phyloP scores from a whole-genome alignment of 495 filamentous ascomycete genomes.

The Peziza echinospora region DNA sequence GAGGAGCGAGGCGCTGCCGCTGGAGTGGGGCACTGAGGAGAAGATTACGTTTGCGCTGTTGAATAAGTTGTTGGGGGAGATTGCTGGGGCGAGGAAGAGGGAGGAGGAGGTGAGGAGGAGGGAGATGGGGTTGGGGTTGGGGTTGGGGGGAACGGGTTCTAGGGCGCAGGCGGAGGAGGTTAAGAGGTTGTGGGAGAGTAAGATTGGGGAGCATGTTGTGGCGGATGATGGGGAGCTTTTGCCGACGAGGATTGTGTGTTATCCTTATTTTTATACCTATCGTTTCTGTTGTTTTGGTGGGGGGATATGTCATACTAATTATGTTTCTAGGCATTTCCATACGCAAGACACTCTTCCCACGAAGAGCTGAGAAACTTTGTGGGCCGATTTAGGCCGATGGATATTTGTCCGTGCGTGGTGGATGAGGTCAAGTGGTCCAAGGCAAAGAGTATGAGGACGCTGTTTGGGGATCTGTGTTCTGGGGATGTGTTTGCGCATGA shows the following conservation, averaged over 20 bases:
- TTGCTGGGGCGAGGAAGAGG: background rate
- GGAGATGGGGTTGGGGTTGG: too few relatives aligned
- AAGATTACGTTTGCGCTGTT: slow-evolving; percentile 4
- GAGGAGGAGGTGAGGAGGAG: background rate
- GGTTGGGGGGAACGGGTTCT: background rate
- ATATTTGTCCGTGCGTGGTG: slow-evolving; percentile 72
- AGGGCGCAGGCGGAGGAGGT: background rate
- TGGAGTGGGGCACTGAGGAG: slow-evolving; percentile 2
- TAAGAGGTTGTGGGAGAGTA: background rate
- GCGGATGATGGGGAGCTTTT: slow-evolving; percentile 9
- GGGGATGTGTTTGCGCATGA: slow-evolving; percentile 43
- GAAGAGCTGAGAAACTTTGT: slow-evolving; percentile 54
- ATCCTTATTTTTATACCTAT: too few relatives aligned
- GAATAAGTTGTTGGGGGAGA: slow-evolving; percentile 5
- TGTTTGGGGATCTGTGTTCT: slow-evolving; percentile 55
- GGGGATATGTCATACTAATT: background rate
- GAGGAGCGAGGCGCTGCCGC: slow-evolving; percentile 10
- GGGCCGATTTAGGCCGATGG: slow-evolving; percentile 42
- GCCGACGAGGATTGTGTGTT: slow-evolving; percentile 2
- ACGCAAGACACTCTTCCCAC: slow-evolving; percentile 79
- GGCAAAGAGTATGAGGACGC: slow-evolving; percentile 33
- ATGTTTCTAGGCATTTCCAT: slow-evolving; percentile 40
- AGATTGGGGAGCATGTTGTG: slow-evolving; percentile 1
- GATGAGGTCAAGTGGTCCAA: slow-evolving; percentile 39
- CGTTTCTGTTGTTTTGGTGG: background rate